These are phyloP conservation scores for Dactylonectria estremocensis DNA, from an alignment of 2,329 filamentous ascomycete genomes.

Conservation along the genomic window DNA sequence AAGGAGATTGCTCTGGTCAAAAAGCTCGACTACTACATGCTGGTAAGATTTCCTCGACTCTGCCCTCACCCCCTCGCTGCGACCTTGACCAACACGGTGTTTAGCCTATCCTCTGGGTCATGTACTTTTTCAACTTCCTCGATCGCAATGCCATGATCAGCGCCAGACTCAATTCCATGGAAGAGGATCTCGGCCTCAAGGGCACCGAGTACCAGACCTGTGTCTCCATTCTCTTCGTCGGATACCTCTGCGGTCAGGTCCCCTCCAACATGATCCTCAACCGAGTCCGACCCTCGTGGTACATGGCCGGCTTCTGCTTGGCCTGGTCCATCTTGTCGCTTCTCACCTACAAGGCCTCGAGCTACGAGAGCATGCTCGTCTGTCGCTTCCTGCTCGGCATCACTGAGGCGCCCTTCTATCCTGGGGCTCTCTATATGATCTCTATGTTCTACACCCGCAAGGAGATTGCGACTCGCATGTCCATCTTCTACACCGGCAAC, in stretches of 20 bases:
- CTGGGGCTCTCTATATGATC: slow-evolving; percentile 58
- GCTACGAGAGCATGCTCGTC: slow-evolving; percentile 59
- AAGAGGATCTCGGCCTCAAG: slow-evolving; percentile 65
- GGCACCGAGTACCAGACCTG: slow-evolving; percentile 55
- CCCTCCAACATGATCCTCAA: slow-evolving; percentile 60
- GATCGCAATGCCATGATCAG: slow-evolving; percentile 72
- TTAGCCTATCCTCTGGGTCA: slow-evolving; percentile 55
- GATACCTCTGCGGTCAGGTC: slow-evolving; percentile 55
- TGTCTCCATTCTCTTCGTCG: slow-evolving; percentile 55
- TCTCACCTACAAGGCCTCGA: slow-evolving; percentile 57
- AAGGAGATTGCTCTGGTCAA: slow-evolving; percentile 29
- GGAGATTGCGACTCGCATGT: slow-evolving; percentile 60
- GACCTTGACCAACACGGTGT: background rate
- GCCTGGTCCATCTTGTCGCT: slow-evolving; percentile 59
- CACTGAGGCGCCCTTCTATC: slow-evolving; percentile 59
- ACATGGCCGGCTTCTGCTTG: slow-evolving; percentile 57
- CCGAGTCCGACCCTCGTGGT: slow-evolving; percentile 60
- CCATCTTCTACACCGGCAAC: slow-evolving; percentile 62
- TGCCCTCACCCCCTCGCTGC: no score
- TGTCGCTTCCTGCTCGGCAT: slow-evolving; percentile 60
- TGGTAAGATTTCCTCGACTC: slow-evolving; percentile 1
- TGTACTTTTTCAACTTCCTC: slow-evolving; percentile 61
- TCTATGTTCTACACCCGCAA: slow-evolving; percentile 70
- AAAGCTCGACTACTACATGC: slow-evolving; percentile 28
- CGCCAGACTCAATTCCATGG: slow-evolving; percentile 68